Evolutionary conservation across 345 rosid genomes (phyloP).

Genomic region (Pistacia integerrima): DNA sequence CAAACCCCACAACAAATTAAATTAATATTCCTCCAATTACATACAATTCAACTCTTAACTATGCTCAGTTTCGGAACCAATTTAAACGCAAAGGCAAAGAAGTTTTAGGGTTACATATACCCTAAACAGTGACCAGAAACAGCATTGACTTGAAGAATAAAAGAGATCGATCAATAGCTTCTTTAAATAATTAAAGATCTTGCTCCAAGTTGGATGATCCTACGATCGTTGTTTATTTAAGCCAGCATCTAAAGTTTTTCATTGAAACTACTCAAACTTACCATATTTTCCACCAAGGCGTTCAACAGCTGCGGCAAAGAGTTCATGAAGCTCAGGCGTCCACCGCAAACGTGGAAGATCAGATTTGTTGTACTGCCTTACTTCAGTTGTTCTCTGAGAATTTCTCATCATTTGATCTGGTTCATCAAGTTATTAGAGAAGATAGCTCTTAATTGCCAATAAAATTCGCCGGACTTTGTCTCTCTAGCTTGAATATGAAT

Average conservation of each 20-base stretch:
- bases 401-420: conserved; percentile 18
- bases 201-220: too few species aligned
- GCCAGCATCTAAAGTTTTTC: background rate
- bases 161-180: too few species aligned
- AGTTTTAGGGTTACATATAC: background rate
- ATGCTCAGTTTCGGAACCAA: too few species aligned
- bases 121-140: too few species aligned
- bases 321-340: conserved; percentile 50
- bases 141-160: too few species aligned
- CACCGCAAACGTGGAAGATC: conserved; percentile 46
- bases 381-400: conserved; percentile 12
- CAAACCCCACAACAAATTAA: background rate
- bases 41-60: too few species aligned
- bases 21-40: background rate
- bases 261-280: conserved; percentile 24
- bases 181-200: too few species aligned
- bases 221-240: background rate
- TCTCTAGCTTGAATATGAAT: conserved; percentile 10
- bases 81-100: too few species aligned
- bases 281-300: conserved; percentile 51
- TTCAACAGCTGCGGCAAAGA: conserved; percentile 35
- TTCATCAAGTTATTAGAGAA: background rate
- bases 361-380: conserved; percentile 48
- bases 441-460: background rate
- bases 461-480: background rate